Percentiles rank a stretch among this genome's conserved stretches.
Evolutionary conservation across 495 filamentous ascomycete genomes (phyloP).

Genomic region (Terfezia boudieri): DNA sequence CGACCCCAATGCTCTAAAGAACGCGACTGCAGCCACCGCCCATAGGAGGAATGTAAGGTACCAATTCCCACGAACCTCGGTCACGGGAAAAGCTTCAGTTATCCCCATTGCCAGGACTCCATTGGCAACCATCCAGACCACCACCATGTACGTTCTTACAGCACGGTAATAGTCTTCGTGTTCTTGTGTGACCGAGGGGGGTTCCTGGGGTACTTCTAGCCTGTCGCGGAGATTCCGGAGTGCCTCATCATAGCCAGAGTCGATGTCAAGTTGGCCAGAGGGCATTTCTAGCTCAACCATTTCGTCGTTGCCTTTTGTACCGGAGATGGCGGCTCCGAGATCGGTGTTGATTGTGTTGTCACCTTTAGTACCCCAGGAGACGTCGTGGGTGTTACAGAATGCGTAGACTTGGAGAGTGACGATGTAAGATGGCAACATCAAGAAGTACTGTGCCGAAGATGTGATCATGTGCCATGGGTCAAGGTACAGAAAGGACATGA

Average conservation of each 20-base stretch:
- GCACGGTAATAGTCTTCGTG: slow-evolving; percentile 98
- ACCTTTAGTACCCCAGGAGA: slow-evolving; percentile 97
- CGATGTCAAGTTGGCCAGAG: slow-evolving; percentile 90
- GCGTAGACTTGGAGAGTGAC: slow-evolving; percentile 96
- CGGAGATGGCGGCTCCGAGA: slow-evolving; percentile 51
- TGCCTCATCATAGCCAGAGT: slow-evolving; percentile 91
- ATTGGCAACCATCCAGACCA: slow-evolving; percentile 87
- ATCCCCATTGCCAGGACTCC: slow-evolving; percentile 83
- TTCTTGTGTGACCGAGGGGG: slow-evolving; percentile 49
- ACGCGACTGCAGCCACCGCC: slow-evolving; percentile 65
- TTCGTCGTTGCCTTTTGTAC: slow-evolving; percentile 39
- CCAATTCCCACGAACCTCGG: slow-evolving; percentile 52
- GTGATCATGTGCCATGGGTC: slow-evolving; percentile 99
- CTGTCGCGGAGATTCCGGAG: slow-evolving; percentile 88
- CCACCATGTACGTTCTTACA: slow-evolving; percentile 95
- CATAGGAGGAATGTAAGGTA: slow-evolving; percentile 67
- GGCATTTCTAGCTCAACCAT: slow-evolving; percentile 89
- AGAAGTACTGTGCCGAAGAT: slow-evolving; percentile 75
- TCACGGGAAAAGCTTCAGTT: slow-evolving; percentile 56
- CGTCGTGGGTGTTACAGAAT: slow-evolving; percentile 98
- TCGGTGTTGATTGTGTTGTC: slow-evolving; percentile 88
- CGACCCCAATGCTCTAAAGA: slow-evolving; percentile 64
- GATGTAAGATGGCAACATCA: slow-evolving; percentile 78
- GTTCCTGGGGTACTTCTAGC: slow-evolving; percentile 47
- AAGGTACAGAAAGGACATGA: slow-evolving; percentile 86